A percentile compares a stretch with the other conserved stretches of the same genome.
Evolutionary conservation across 2,329 filamentous ascomycete species (phyloP).

Genomic region (Aaosphaeria pasadenensis): DNA sequence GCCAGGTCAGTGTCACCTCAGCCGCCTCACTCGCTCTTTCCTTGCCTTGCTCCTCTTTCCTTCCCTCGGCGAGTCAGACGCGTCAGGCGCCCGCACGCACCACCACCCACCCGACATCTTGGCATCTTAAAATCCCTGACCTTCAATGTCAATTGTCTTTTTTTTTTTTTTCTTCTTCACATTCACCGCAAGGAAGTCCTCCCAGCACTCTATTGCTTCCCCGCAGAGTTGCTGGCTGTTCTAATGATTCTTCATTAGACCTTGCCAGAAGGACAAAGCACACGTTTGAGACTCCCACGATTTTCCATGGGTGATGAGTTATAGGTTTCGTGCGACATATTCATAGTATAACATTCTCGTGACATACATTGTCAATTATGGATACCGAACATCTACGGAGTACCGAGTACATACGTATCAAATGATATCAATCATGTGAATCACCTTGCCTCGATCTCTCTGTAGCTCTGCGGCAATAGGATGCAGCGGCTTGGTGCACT

Average conservation of each 20-base stretch:
- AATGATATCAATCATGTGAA: no score
- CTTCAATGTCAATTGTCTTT: conserved; percentile 2
- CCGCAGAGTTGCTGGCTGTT: conserved; percentile 30
- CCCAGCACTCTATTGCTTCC: conserved; percentile 22
- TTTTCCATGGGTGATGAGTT: conserved; percentile 2
- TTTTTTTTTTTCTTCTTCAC: conserved; percentile 17
- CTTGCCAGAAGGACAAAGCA: background rate
- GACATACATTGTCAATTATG: background rate
- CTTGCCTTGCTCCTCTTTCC: no score
- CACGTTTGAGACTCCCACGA: conserved; percentile 7
- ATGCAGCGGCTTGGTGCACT: background rate
- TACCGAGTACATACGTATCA: no score
- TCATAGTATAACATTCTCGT: background rate
- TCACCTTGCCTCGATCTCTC: background rate
- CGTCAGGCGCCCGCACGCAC: background rate
- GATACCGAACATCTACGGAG: background rate
- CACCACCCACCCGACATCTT: background rate
- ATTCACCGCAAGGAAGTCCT: conserved; percentile 30
- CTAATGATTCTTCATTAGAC: conserved; percentile 11
- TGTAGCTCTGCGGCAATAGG: background rate
- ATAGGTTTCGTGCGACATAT: conserved; percentile 6
- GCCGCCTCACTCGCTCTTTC: no score
- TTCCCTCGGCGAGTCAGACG: background rate
- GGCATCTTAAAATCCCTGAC: background rate
- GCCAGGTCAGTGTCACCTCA: no score